Conservation (phyloP, 1,284 basidiomycete species). For the Ustilago crameri region DNA sequence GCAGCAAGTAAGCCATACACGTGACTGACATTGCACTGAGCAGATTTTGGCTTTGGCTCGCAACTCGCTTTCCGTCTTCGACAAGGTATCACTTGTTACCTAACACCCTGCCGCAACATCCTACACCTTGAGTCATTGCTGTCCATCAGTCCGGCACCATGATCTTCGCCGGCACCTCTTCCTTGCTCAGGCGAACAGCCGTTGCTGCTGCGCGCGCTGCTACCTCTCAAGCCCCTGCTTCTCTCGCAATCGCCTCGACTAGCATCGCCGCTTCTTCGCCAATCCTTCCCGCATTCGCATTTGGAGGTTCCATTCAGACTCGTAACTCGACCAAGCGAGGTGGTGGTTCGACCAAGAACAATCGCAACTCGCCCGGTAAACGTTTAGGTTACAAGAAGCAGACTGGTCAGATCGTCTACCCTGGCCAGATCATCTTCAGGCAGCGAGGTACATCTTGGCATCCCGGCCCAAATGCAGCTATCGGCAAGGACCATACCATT, state of each 20-base stretch:
- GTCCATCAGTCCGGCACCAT: not conserved
- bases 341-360: conserved; percentile 67
- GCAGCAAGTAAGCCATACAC: conserved; percentile 2
- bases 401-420: conserved; percentile 54
- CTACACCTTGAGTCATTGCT: no score
- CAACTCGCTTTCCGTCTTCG: not conserved
- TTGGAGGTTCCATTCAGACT: conserved; percentile 63
- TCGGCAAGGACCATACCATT: conserved; percentile 67
- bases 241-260: conserved; percentile 52
- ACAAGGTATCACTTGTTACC: not conserved
- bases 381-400: conserved; percentile 66
- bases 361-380: conserved; percentile 66
- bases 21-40: conserved; percentile 19
- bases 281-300: conserved; percentile 55
- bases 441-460: conserved; percentile 67
- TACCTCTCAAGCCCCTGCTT: conserved; percentile 35
- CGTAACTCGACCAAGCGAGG: conserved; percentile 68
- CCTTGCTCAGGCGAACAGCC: conserved; percentile 34
- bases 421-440: conserved; percentile 65
- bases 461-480: conserved; percentile 62
- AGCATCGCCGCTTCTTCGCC: conserved; percentile 17
- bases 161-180: conserved; percentile 27
- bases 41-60: conserved; percentile 1
- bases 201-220: conserved; percentile 22
- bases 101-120: no score